A percentile compares a stretch with the other conserved stretches of the same genome.
These are phyloP conservation scores for Gossypium sturtianum DNA, from an alignment of 345 rosid species.

Conservation along the genomic window DNA sequence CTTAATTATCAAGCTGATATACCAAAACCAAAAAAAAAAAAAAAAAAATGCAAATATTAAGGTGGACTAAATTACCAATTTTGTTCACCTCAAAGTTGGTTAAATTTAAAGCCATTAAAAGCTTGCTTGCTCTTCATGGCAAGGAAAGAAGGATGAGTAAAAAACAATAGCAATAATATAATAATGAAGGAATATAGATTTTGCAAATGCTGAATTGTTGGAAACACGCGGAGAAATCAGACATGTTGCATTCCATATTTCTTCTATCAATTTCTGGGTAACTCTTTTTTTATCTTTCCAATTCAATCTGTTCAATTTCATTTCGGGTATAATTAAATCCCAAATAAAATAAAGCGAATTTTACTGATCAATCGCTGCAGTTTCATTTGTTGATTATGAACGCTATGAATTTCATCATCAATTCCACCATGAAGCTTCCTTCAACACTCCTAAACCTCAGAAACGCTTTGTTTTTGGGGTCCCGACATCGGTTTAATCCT, in stretches of 20 bases:
- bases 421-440: conserved; percentile 37
- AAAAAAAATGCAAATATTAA: too few species aligned
- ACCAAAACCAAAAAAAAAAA: too few species aligned
- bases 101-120: background rate
- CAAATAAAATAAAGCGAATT: too few species aligned
- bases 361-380: background rate
- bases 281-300: background rate
- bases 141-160: background rate
- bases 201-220: background rate
- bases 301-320: background rate
- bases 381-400: conserved; percentile 24
- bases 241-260: background rate
- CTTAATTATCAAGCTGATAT: too few species aligned
- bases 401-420: conserved; percentile 29
- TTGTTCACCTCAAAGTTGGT: background rate
- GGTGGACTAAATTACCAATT: too few species aligned
- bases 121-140: background rate
- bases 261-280: background rate
- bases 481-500: background rate
- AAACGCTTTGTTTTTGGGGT: conserved; percentile 19
- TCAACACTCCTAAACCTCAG: conserved; percentile 27
- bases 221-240: background rate
- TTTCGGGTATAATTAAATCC: background rate
- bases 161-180: background rate
- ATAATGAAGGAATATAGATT: background rate